Evolutionary conservation across 371 early-diverging fungal species (phyloP).

Genomic region (Gilbertella persicaria): DNA sequence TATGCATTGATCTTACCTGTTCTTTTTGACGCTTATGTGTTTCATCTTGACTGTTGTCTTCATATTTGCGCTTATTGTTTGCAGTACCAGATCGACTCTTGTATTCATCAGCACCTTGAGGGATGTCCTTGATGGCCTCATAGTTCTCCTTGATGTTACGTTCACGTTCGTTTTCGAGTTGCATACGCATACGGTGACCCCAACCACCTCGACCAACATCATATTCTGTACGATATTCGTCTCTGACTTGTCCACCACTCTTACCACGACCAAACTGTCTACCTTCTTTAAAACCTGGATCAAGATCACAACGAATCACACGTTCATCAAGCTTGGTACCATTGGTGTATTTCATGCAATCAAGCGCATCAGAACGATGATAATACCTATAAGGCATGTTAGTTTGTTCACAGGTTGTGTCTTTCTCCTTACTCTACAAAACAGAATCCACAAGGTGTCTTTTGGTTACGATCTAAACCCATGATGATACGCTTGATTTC

Average conservation of each 20-base stretch:
- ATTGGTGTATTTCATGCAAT: slow-evolving; percentile 93
- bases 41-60: slow-evolving; percentile 44
- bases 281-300: slow-evolving; percentile 95
- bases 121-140: slow-evolving; percentile 64
- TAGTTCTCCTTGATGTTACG: slow-evolving; percentile 65
- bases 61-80: slow-evolving; percentile 33
- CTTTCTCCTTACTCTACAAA: slow-evolving; percentile 88
- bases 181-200: slow-evolving; percentile 78
- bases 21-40: slow-evolving; percentile 46
- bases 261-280: slow-evolving; percentile 97
- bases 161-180: slow-evolving; percentile 66
- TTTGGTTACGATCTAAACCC: slow-evolving; percentile 93
- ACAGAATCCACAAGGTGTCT: slow-evolving; percentile 99
- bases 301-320: slow-evolving; percentile 94
- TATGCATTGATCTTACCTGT: slow-evolving; percentile 27
- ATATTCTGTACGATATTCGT: slow-evolving; percentile 93
- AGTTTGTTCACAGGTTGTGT: background rate
- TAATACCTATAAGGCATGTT: slow-evolving; percentile 71
- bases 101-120: slow-evolving; percentile 62
- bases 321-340: slow-evolving; percentile 96
- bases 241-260: slow-evolving; percentile 96
- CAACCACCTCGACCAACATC: slow-evolving; percentile 97
- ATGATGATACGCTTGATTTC: slow-evolving; percentile 98
- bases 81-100: slow-evolving; percentile 46
- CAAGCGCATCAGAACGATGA: slow-evolving; percentile 81